phyloP scores from a whole-genome alignment of 495 filamentous ascomycete species.

The Barbatosphaeria neglecta region DNA sequence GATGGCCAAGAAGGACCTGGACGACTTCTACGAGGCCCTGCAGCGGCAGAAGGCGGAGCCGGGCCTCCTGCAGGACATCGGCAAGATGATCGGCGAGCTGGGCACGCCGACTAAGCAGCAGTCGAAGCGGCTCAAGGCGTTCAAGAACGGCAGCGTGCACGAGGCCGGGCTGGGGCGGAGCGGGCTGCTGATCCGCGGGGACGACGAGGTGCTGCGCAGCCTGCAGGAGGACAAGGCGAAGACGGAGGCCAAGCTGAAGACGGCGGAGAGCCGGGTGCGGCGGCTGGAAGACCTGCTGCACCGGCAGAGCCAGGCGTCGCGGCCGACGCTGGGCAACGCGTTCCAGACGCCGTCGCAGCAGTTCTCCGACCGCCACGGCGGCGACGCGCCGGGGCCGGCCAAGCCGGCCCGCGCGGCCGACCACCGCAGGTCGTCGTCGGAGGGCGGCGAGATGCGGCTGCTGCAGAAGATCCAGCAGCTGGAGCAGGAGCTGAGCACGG shows the following conservation, averaged over 20 bases:
- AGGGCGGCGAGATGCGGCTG: conserved; percentile 22
- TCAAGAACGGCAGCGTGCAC: conserved; percentile 92
- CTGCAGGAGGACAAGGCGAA: conserved; percentile 70
- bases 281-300: conserved; percentile 90
- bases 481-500: conserved; percentile 61
- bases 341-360: conserved; percentile 39
- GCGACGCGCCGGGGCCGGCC: conserved; percentile 31
- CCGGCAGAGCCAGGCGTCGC: conserved; percentile 62
- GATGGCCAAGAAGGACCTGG: conserved; percentile 49
- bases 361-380: conserved; percentile 25
- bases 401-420: conserved; percentile 21
- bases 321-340: conserved; percentile 55
- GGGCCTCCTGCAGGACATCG: conserved; percentile 37
- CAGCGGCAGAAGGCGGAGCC: conserved; percentile 39
- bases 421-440: conserved; percentile 24
- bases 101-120: conserved; percentile 63
- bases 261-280: conserved; percentile 80
- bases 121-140: conserved; percentile 71
- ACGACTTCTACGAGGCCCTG: conserved; percentile 51
- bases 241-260: conserved; percentile 69
- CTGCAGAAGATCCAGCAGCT: conserved; percentile 56
- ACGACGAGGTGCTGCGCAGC: conserved; percentile 60
- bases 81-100: conserved; percentile 49
- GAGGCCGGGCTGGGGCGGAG: conserved; percentile 68
- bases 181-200: conserved; percentile 67